These are phyloP conservation scores for Colletotrichum destructivum DNA, from an alignment of 2,329 filamentous ascomycete genomes.

Conservation along the genomic window DNA sequence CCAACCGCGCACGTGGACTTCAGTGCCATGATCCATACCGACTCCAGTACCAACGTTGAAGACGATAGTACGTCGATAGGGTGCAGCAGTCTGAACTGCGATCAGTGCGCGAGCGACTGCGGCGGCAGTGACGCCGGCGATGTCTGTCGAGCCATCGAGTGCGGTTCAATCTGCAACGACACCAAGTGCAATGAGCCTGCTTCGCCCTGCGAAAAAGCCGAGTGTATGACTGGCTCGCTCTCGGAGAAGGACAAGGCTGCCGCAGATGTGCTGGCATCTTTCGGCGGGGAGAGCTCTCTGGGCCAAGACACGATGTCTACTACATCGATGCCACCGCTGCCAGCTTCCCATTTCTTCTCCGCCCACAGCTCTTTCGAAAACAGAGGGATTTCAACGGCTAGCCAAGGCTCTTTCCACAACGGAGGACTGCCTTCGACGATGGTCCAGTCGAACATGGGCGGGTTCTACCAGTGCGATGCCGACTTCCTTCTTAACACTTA, in stretches of 20 bases:
- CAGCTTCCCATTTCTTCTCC: slow-evolving; percentile 10
- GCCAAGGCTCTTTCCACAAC: slow-evolving; percentile 8
- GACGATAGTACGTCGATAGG: slow-evolving; percentile 51
- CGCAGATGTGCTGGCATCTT: slow-evolving; percentile 22
- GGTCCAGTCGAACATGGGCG: slow-evolving; percentile 12
- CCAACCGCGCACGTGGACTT: slow-evolving; percentile 20
- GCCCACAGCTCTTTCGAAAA: slow-evolving; percentile 3
- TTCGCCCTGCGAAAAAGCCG: slow-evolving; percentile 53
- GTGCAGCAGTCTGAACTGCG: slow-evolving; percentile 54
- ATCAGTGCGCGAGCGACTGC: slow-evolving; percentile 53
- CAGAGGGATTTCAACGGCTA: neutral
- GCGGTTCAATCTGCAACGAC: slow-evolving; percentile 57
- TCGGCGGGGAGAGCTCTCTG: slow-evolving; percentile 11
- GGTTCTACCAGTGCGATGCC: neutral
- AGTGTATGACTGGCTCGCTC: slow-evolving; percentile 47
- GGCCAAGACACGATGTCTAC: slow-evolving; percentile 1
- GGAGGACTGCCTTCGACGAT: slow-evolving; percentile 1
- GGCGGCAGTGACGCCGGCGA: slow-evolving; percentile 51
- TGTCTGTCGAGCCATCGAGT: slow-evolving; percentile 55
- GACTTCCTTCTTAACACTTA: neutral
- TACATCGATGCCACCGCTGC: neutral
- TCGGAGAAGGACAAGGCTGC: slow-evolving; percentile 24
- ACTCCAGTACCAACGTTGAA: slow-evolving; percentile 20
- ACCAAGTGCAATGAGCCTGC: slow-evolving; percentile 56
- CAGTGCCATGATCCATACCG: neutral